These are phyloP conservation scores for Camelina sativa DNA, from an alignment of 345 rosid species.

Conservation along the genomic window DNA sequence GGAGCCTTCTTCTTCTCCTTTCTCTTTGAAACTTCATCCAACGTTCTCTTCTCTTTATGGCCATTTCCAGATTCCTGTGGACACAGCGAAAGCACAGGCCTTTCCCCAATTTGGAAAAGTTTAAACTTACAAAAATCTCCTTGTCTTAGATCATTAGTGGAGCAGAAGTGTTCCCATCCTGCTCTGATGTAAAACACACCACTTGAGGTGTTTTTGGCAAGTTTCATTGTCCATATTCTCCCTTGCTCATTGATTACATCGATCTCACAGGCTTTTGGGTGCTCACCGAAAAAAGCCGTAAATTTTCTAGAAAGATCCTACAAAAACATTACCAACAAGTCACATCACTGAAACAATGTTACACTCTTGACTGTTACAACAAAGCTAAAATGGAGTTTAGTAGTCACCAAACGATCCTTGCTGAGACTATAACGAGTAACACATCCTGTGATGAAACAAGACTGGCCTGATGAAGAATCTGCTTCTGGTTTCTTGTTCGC, in stretches of 20 bases:
- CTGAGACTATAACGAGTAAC: constrained; percentile 35
- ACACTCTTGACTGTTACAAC: constrained; percentile 1
- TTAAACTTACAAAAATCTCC: constrained; percentile 31
- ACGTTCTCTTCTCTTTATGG: constrained; percentile 11
- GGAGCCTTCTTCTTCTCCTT: constrained; percentile 22
- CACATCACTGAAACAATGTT: constrained; percentile 4
- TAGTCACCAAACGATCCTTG: constrained; percentile 39
- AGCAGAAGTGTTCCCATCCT: constrained; percentile 39
- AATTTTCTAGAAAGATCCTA: constrained; percentile 36
- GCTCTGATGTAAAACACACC: constrained; percentile 41
- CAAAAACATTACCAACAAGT: constrained; percentile 12
- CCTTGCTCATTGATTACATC: constrained; percentile 28
- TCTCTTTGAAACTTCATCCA: constrained; percentile 8
- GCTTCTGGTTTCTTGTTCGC: constrained; percentile 26
- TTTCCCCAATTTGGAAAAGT: constrained; percentile 25
- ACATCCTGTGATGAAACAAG: constrained; percentile 25
- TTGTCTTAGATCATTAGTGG: constrained; percentile 8
- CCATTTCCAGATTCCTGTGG: constrained; percentile 7
- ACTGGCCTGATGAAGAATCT: constrained; percentile 18
- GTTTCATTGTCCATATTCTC: constrained; percentile 32
- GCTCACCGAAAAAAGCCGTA: constrained; percentile 1
- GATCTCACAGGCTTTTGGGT: constrained; percentile 25
- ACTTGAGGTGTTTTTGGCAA: constrained; percentile 33
- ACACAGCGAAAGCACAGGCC: constrained; percentile 33
- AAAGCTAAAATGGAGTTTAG: constrained; percentile 9